Evolutionary conservation across 306 rosid species (phyloP).

Genomic region (Luffa acutangula): DNA sequence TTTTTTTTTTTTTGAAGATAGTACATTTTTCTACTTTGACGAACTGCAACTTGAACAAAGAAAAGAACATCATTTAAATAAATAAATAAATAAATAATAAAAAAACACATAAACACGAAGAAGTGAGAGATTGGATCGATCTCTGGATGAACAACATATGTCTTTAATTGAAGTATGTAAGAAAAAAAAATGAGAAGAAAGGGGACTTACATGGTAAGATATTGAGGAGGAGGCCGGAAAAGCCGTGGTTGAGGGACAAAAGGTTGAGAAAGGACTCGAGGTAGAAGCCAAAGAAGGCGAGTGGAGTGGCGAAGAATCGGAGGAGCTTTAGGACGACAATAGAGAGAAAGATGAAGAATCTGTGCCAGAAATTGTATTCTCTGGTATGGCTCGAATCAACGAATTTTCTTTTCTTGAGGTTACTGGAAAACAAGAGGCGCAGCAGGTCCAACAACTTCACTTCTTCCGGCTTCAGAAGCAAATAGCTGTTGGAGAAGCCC

Average conservation of each 20-base stretch:
- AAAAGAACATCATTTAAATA: too few species aligned
- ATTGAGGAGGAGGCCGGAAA: slow-evolving; percentile 26
- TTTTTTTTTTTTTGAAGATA: too few species aligned
- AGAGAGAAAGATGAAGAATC: slow-evolving; percentile 63
- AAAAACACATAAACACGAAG: too few species aligned
- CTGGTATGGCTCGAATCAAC: slow-evolving; percentile 16
- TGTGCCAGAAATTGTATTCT: slow-evolving; percentile 20
- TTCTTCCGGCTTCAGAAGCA: slow-evolving; percentile 41
- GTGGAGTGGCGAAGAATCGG: neutral
- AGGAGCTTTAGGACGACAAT: slow-evolving; percentile 31
- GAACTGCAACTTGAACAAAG: too few species aligned
- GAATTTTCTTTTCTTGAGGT: slow-evolving; percentile 25
- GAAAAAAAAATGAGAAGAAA: neutral
- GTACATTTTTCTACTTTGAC: too few species aligned
- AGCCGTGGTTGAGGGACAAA: slow-evolving; percentile 45
- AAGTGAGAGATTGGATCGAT: too few species aligned
- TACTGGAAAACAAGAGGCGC: slow-evolving; percentile 27
- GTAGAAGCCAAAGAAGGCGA: slow-evolving; percentile 27
- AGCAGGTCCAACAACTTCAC: slow-evolving; percentile 27
- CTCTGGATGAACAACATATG: too few species aligned
- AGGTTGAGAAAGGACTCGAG: slow-evolving; percentile 41
- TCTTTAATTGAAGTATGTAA: too few species aligned
- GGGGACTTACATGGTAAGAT: slow-evolving; percentile 25
- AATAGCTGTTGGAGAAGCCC: slow-evolving; percentile 22
- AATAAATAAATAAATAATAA: too few species aligned